Conservation (phyloP, 306 rosid genomes). For the Malus orientalis region DNA sequence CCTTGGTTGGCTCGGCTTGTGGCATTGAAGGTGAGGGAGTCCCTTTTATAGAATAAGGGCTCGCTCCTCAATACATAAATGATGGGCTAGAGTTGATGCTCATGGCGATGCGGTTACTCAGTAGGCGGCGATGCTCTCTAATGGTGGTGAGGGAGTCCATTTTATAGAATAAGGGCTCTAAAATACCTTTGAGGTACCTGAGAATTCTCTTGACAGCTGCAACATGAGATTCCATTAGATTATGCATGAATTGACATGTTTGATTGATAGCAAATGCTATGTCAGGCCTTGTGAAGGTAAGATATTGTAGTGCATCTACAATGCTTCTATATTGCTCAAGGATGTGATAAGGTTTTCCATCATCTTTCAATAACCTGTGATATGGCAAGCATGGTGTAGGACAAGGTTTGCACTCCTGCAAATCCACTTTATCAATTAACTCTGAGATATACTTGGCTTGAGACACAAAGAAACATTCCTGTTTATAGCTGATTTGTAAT, state of each 20-base stretch:
- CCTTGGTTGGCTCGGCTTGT: too few relatives aligned
- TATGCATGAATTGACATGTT: background rate
- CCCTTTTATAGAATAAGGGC: too few relatives aligned
- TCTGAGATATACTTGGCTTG: background rate
- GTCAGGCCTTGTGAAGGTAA: background rate
- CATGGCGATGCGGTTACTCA: too few relatives aligned
- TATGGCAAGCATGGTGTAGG: background rate
- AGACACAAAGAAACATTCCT: background rate
- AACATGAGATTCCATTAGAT: background rate
- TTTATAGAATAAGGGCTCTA: too few relatives aligned
- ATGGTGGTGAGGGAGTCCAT: too few relatives aligned
- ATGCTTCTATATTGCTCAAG: background rate
- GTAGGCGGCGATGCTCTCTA: too few relatives aligned
- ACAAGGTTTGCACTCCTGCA: rapidly evolving
- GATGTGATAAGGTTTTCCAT: background rate
- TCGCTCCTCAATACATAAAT: too few relatives aligned
- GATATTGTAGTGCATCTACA: background rate
- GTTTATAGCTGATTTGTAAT: background rate
- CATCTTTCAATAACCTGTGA: background rate
- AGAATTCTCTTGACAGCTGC: background rate
- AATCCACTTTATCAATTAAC: background rate
- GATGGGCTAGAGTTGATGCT: too few relatives aligned
- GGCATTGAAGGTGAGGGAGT: too few relatives aligned
- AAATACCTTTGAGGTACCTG: background rate
- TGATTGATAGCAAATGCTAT: background rate